phyloP scores from a whole-genome alignment of 2,329 filamentous ascomycete species.

The Ceratocystis harringtonii region DNA sequence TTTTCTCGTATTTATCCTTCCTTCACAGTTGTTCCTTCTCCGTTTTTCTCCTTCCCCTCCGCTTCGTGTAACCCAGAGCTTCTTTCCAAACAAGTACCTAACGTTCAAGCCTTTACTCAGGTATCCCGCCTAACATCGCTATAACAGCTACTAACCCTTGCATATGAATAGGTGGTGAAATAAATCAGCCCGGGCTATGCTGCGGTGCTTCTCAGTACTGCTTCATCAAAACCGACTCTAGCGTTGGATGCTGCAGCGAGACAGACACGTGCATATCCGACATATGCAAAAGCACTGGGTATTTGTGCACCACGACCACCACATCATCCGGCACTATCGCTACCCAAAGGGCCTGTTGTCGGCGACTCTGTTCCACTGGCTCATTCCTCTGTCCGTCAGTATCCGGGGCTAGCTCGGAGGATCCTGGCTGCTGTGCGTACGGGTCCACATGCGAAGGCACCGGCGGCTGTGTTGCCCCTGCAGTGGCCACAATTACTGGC shows the following conservation, averaged over 20 bases:
- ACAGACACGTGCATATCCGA: slow-evolving; percentile 29
- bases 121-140: no score
- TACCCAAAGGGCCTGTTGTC: slow-evolving; percentile 26
- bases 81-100: not conserved
- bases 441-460: slow-evolving; percentile 29
- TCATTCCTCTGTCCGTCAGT: slow-evolving; percentile 31
- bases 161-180: slow-evolving; percentile 27
- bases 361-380: slow-evolving; percentile 28
- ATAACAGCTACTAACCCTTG: not conserved
- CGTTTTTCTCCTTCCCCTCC: not conserved
- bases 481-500: slow-evolving; percentile 18
- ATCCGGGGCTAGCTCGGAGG: slow-evolving; percentile 25
- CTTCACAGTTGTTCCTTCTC: not conserved
- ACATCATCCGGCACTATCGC: slow-evolving; percentile 16
- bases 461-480: slow-evolving; percentile 26
- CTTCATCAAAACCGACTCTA: slow-evolving; percentile 26
- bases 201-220: slow-evolving; percentile 33
- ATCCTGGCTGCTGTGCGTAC: slow-evolving; percentile 34
- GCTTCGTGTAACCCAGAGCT: not conserved
- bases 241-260: slow-evolving; percentile 30
- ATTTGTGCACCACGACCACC: slow-evolving; percentile 21
- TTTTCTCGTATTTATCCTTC: not conserved
- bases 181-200: slow-evolving; percentile 27
- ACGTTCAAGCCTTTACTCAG: not conserved
- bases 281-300: slow-evolving; percentile 25